Conservation (phyloP, 73 alveolate species). For the Tetrahymena elliotti region DNA sequence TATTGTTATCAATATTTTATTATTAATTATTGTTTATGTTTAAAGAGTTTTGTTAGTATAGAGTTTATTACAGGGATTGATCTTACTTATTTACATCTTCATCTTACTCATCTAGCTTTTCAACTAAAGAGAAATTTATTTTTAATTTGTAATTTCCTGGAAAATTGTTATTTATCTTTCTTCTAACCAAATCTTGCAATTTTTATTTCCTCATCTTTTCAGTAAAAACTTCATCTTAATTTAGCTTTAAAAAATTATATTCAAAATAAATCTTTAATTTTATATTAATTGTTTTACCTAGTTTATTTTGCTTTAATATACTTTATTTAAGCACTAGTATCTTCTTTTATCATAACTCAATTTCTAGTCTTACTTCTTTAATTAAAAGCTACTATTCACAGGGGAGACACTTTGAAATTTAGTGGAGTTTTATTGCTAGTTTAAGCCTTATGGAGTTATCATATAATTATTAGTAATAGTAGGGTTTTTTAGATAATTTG, state of each 20-base stretch:
- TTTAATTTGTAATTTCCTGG: neutral
- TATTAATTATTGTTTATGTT: neutral
- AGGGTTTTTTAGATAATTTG: neutral
- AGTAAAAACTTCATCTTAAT: neutral
- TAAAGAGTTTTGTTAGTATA: neutral
- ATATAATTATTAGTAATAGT: neutral
- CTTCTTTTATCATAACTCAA: neutral
- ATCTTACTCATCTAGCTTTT: neutral
- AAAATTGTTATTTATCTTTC: neutral
- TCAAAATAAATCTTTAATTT: neutral
- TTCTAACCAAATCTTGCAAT: neutral
- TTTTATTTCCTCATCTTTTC: neutral
- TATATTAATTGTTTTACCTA: neutral
- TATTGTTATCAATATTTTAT: too few species aligned
- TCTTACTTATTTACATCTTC: neutral
- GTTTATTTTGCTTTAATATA: neutral
- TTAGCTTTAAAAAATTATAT: neutral
- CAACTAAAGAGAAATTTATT: neutral
- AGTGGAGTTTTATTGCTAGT: neutral
- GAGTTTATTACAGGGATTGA: neutral
- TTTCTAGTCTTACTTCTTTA: neutral
- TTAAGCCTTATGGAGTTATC: neutral
- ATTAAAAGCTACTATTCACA: neutral
- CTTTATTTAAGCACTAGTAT: neutral
- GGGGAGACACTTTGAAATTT: neutral